Conservation (phyloP, 345 rosid genomes). For the Lepidium aucheri region DNA sequence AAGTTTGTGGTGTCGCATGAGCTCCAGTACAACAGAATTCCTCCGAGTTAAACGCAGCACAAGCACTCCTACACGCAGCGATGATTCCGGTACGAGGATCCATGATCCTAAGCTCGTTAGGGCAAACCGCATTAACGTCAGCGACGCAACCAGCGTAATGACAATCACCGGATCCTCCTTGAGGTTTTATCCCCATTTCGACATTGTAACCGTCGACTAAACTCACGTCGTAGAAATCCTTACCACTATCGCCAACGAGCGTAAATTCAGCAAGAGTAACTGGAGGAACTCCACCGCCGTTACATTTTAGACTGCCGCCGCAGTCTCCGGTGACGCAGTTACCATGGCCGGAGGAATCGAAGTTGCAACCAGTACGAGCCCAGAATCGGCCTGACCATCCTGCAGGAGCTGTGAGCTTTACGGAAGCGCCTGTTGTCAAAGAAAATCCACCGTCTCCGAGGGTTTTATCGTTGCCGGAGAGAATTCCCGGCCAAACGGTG, state of each 20-base stretch:
- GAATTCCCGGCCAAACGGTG: conserved; percentile 87
- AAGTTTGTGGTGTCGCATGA: conserved; percentile 63
- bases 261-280: conserved; percentile 70
- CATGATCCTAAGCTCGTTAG: conserved; percentile 45
- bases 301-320: conserved; percentile 54
- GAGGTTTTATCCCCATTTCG: conserved; percentile 56
- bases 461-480: conserved; percentile 50
- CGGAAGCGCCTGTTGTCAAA: conserved; percentile 42
- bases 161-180: conserved; percentile 65
- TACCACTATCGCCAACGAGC: conserved; percentile 30
- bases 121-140: conserved; percentile 67
- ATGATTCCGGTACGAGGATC: conserved; percentile 37
- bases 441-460: conserved; percentile 72
- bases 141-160: conserved; percentile 66
- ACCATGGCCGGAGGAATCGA: conserved; percentile 59
- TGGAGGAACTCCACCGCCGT: conserved; percentile 74
- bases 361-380: conserved; percentile 78
- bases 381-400: conserved; percentile 91
- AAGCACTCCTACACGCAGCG: conserved; percentile 86
- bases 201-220: conserved; percentile 92
- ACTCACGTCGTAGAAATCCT: conserved; percentile 90
- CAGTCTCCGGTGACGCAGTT: conserved; percentile 82
- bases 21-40: conserved; percentile 79
- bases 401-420: conserved; percentile 50
- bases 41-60: conserved; percentile 63